Evolutionary conservation across 768 basidiomycete genomes (phyloP).

Genomic region (Boletellus emodensis): DNA sequence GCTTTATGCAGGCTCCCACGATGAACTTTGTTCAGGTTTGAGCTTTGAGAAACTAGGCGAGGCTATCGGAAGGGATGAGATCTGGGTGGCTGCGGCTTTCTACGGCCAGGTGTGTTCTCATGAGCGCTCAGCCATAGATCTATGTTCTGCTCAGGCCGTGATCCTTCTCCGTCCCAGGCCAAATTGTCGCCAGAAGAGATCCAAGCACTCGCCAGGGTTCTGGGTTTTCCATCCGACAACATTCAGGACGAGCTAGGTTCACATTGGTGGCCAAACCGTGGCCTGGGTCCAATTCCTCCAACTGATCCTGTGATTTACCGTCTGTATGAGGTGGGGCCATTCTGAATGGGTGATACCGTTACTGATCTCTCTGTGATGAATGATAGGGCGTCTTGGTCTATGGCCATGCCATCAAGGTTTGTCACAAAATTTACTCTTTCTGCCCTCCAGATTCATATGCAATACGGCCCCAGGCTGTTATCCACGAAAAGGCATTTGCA

Average conservation of each 20-base stretch:
- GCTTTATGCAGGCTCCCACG: neutral
- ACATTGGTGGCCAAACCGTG: slow-evolving; percentile 74
- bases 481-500: slow-evolving; percentile 64
- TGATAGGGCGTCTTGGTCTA: slow-evolving; percentile 67
- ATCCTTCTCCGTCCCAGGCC: slow-evolving; percentile 42
- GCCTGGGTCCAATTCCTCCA: slow-evolving; percentile 64
- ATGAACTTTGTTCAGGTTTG: slow-evolving; percentile 39
- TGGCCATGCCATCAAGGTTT: slow-evolving; percentile 73
- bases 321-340: slow-evolving; percentile 60
- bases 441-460: neutral
- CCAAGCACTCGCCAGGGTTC: slow-evolving; percentile 42
- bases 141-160: neutral
- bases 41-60: slow-evolving; percentile 69
- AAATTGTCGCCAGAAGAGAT: slow-evolving; percentile 64
- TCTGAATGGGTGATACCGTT: neutral
- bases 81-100: slow-evolving; percentile 80
- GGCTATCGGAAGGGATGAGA: slow-evolving; percentile 65
- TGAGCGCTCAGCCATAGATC: neutral
- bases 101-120: slow-evolving; percentile 61
- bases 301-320: slow-evolving; percentile 80
- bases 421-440: neutral
- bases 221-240: slow-evolving; percentile 42
- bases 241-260: slow-evolving; percentile 49
- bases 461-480: slow-evolving; percentile 46
- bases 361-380: neutral